Percentiles rank a stretch among this genome's conserved stretches.
These are phyloP conservation scores for Hypomyces rosellus DNA, from an alignment of 2,329 filamentous ascomycete species.

Conservation along the genomic window DNA sequence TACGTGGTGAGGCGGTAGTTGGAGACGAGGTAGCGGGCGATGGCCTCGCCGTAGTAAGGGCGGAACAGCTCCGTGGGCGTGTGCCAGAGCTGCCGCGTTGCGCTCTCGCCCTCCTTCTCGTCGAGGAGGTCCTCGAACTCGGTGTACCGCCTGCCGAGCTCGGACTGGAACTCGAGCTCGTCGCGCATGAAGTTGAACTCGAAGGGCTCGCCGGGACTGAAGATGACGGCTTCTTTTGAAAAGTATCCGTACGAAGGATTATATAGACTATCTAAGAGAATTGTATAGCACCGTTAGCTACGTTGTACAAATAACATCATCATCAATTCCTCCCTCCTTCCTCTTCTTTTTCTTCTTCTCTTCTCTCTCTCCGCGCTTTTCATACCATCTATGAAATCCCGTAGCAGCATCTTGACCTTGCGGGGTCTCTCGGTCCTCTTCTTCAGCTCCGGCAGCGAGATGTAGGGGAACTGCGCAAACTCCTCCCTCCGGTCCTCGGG, in stretches of 20 bases:
- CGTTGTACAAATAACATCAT: background rate
- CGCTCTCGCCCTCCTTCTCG: constrained; percentile 56
- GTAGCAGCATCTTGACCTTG: constrained; percentile 91
- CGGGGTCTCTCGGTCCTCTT: constrained; percentile 67
- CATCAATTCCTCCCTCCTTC: too few species aligned
- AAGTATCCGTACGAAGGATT: constrained; percentile 96
- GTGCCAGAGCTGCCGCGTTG: constrained; percentile 89
- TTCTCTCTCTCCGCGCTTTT: background rate
- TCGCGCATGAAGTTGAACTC: constrained; percentile 75
- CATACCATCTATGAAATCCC: constrained; percentile 92
- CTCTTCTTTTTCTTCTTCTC: too few species aligned
- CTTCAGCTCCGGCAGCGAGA: constrained; percentile 76
- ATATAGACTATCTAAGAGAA: constrained; percentile 73
- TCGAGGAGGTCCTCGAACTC: constrained; percentile 89
- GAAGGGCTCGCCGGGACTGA: constrained; percentile 86
- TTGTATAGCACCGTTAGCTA: background rate
- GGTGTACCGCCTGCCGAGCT: constrained; percentile 73
- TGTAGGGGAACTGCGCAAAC: constrained; percentile 73
- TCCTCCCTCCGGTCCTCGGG: constrained; percentile 73
- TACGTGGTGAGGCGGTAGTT: constrained; percentile 95
- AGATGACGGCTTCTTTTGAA: constrained; percentile 93
- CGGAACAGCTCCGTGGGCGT: constrained; percentile 96
- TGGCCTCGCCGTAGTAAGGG: constrained; percentile 93
- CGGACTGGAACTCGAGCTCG: constrained; percentile 74
- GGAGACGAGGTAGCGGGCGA: constrained; percentile 89